Conservation (phyloP, 2,329 filamentous ascomycete genomes). For the Aureobasidium leucospermi region DNA sequence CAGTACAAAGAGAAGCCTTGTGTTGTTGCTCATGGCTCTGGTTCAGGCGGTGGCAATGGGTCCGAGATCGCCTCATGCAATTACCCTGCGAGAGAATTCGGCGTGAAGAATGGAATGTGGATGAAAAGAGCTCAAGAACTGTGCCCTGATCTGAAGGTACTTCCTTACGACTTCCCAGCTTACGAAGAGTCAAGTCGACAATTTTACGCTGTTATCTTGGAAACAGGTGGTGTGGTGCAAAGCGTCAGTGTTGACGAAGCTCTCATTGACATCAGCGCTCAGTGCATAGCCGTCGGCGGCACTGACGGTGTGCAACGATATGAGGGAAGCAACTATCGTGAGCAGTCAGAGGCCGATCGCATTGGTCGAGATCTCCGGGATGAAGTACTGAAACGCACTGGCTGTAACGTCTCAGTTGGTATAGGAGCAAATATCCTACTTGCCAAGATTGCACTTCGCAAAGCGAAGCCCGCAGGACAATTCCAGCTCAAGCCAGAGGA, state of each 20-base stretch:
- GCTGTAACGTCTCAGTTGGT: conserved; percentile 83
- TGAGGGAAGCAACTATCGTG: conserved; percentile 64
- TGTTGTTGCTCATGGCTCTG: conserved; percentile 80
- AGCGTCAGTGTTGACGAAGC: conserved; percentile 97
- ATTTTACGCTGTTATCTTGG: conserved; percentile 81
- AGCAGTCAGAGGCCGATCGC: conserved; percentile 70
- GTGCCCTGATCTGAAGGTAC: conserved; percentile 76
- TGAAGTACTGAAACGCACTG: conserved; percentile 65
- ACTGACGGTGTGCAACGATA: conserved; percentile 58
- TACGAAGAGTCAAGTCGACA: conserved; percentile 85
- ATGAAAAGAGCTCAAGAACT: conserved; percentile 83
- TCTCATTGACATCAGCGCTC: conserved; percentile 69
- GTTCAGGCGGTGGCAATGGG: conserved; percentile 46
- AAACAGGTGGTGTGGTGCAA: conserved; percentile 75
- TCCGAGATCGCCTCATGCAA: conserved; percentile 98
- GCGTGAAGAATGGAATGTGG: conserved; percentile 98
- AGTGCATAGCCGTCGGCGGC: conserved; percentile 58
- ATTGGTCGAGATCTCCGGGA: conserved; percentile 62
- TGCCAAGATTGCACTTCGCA: conserved; percentile 83
- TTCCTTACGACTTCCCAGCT: conserved; percentile 92
- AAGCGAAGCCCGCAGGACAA: conserved; percentile 91
- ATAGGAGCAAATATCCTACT: conserved; percentile 86
- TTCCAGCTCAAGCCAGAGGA: conserved; percentile 79
- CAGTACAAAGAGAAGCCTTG: conserved; percentile 71
- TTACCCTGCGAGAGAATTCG: conserved; percentile 77